phyloP scores from a whole-genome alignment of 768 basidiomycete genomes.

The Leccinellum rugosiceps region DNA sequence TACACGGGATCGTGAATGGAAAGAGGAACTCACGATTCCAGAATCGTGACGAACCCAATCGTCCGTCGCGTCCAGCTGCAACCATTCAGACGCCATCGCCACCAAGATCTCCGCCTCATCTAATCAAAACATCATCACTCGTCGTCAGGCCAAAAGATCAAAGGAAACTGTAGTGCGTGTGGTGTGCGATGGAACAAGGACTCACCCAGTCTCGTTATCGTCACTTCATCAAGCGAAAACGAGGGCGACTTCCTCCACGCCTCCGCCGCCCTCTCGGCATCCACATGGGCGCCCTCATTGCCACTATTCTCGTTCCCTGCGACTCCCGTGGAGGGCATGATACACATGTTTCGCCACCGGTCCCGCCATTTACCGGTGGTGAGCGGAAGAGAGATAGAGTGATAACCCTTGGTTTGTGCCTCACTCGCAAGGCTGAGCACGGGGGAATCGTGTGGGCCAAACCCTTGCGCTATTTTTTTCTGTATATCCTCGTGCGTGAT shows the following conservation, averaged over 20 bases:
- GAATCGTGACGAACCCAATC: constrained; percentile 95
- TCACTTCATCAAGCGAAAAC: constrained; percentile 83
- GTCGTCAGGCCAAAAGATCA: constrained; percentile 2
- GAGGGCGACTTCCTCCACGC: constrained; percentile 81
- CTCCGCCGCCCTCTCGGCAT: constrained; percentile 68
- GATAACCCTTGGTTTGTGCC: constrained; percentile 66
- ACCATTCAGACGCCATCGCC: constrained; percentile 87
- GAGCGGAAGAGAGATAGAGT: constrained; percentile 77
- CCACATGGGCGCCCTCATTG: constrained; percentile 37
- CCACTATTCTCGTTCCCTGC: constrained; percentile 8
- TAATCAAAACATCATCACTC: constrained; percentile 28
- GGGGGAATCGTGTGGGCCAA: constrained; percentile 40
- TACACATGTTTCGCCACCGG: constrained; percentile 88
- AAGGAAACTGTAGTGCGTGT: no score
- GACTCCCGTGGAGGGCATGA: constrained; percentile 48
- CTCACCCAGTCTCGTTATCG: constrained; percentile 76
- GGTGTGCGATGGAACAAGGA: constrained; percentile 6
- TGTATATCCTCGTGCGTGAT: constrained; percentile 39
- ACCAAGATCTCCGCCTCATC: constrained; percentile 75
- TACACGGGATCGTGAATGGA: constrained; percentile 10
- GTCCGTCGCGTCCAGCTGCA: constrained; percentile 89
- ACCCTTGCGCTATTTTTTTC: constrained; percentile 20
- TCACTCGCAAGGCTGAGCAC: constrained; percentile 50
- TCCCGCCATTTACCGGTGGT: constrained; percentile 84
- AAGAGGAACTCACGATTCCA: constrained; percentile 69